Conservation (phyloP, 768 basidiomycete species). For the Holtermanniella nyarrowii region DNA sequence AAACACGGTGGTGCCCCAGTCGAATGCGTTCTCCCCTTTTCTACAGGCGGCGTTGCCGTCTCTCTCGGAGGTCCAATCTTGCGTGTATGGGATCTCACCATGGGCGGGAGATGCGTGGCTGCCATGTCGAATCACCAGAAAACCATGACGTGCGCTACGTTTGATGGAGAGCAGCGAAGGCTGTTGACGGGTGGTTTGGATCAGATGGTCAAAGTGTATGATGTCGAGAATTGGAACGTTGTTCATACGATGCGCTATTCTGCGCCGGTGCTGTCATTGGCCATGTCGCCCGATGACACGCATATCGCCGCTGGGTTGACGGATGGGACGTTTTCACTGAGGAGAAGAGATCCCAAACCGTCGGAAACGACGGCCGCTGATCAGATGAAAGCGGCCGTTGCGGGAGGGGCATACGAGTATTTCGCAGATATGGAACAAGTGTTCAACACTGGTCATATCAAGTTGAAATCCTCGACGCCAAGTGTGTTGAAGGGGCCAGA, state of each 20-base stretch:
- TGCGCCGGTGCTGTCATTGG: constrained; percentile 77
- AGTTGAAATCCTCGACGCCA: constrained; percentile 42
- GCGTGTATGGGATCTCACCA: constrained; percentile 76
- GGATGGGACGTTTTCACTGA: constrained; percentile 95
- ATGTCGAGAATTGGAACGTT: constrained; percentile 80
- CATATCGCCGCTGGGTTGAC: constrained; percentile 97
- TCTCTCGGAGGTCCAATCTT: constrained; percentile 87
- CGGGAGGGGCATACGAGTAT: constrained; percentile 56
- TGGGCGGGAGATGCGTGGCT: constrained; percentile 71
- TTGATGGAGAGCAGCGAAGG: constrained; percentile 63
- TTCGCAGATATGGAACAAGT: constrained; percentile 52
- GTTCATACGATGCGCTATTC: constrained; percentile 98
- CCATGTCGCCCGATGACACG: constrained; percentile 93
- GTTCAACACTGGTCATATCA: constrained; percentile 48
- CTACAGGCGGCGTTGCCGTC: constrained; percentile 59
- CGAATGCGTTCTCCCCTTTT: constrained; percentile 86
- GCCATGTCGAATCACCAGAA: constrained; percentile 98
- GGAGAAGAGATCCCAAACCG: constrained; percentile 68
- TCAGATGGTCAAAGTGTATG: constrained; percentile 98
- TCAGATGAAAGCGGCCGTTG: constrained; percentile 43
- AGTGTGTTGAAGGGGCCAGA: constrained; percentile 51
- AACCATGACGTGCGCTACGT: constrained; percentile 79
- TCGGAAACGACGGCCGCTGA: constrained; percentile 46
- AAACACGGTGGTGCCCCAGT: constrained; percentile 53
- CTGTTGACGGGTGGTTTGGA: constrained; percentile 85